phyloP scores from a whole-genome alignment of 805 yeast species.

The Sungouiella thailandica region DNA sequence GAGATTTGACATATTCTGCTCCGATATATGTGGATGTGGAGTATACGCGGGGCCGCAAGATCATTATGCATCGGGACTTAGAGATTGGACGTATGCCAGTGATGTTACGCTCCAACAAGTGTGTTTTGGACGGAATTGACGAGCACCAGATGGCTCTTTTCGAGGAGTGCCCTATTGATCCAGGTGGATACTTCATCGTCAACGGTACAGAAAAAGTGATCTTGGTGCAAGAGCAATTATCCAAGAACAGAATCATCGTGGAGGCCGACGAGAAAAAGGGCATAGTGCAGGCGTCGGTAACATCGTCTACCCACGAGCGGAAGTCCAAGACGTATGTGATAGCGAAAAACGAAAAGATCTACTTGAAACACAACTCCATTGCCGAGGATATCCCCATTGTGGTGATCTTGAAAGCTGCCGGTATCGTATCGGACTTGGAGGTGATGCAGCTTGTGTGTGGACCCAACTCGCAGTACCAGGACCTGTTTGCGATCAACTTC shows the following conservation, averaged over 20 bases:
- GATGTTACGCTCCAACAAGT: constrained; percentile 90
- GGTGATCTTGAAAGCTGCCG: constrained; percentile 89
- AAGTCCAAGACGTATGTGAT: constrained; percentile 95
- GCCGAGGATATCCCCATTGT: constrained; percentile 95
- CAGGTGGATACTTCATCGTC: constrained; percentile 97
- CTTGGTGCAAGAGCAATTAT: constrained; percentile 91
- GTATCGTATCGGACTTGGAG: constrained; percentile 86
- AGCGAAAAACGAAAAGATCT: constrained; percentile 84
- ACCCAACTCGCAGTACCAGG: constrained; percentile 81
- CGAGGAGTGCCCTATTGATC: constrained; percentile 95
- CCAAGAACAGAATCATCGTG: constrained; percentile 95
- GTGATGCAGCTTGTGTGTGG: constrained; percentile 95
- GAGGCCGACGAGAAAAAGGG: constrained; percentile 95
- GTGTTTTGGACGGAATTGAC: constrained; percentile 73
- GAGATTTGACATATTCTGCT: constrained; percentile 93
- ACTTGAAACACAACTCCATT: constrained; percentile 91
- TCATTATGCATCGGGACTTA: constrained; percentile 81
- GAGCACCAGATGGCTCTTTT: constrained; percentile 82
- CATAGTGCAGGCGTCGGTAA: constrained; percentile 94
- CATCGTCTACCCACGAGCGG: constrained; percentile 97
- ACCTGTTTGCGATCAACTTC: constrained; percentile 84
- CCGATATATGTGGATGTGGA: constrained; percentile 96
- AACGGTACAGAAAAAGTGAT: constrained; percentile 98
- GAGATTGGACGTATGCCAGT: constrained; percentile 99
- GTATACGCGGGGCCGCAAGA: constrained; percentile 90